Conservation (phyloP, 495 filamentous ascomycete genomes). For the Parathielavia hyrcaniae region DNA sequence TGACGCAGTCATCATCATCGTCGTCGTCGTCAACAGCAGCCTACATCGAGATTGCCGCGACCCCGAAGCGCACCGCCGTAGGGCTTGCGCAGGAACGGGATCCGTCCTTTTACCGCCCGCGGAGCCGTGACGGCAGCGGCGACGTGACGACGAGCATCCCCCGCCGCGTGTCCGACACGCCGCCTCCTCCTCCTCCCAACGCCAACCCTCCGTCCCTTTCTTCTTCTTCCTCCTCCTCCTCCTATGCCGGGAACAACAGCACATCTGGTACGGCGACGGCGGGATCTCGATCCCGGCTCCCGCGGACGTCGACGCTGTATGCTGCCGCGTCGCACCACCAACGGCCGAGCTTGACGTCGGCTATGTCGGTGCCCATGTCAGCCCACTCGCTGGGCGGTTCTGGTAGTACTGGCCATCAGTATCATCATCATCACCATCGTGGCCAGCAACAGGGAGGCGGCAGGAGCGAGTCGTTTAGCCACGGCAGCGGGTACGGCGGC, state of each 20-base stretch:
- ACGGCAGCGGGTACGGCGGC: background rate
- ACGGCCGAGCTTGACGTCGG: conserved; percentile 30
- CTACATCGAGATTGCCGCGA: conserved; percentile 43
- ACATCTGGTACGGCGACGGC: no score
- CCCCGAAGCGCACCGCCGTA: conserved; percentile 38
- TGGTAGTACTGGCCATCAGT: background rate
- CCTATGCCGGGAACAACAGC: background rate
- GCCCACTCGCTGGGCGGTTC: background rate
- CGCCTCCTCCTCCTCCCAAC: conserved; percentile 1
- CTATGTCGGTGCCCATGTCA: conserved; percentile 17
- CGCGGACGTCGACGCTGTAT: conserved; percentile 35
- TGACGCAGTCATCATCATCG: conserved; percentile 29
- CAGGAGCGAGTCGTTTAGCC: conserved; percentile 10
- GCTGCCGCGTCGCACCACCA: conserved; percentile 6
- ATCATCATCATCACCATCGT: no score
- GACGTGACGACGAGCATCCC: conserved; percentile 33
- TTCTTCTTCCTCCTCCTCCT: background rate
- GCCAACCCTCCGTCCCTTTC: background rate
- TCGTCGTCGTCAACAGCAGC: conserved; percentile 27
- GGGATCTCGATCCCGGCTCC: conserved; percentile 30
- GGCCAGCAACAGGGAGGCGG: background rate
- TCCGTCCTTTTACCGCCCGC: conserved; percentile 37
- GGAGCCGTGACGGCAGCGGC: conserved; percentile 42
- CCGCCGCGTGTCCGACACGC: conserved; percentile 34
- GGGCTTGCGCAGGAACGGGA: conserved; percentile 40